These are phyloP conservation scores for Poterioochromonas sp. DNA, from an alignment of 352 stramenopile species.

Conservation along the genomic window DNA sequence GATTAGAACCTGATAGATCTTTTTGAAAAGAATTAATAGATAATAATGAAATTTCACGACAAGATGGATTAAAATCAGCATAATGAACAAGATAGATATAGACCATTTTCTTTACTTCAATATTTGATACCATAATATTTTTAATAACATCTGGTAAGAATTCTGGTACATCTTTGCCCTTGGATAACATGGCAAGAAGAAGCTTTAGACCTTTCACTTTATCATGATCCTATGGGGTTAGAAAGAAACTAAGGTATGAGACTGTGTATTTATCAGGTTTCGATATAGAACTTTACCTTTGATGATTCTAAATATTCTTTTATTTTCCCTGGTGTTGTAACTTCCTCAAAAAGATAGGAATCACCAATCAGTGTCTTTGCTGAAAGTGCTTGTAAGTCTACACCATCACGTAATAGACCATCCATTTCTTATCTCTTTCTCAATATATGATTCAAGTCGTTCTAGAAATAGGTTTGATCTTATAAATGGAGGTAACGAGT, in stretches of 20 bases:
- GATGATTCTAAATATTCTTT: constrained; percentile 51
- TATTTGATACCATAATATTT: constrained; percentile 62
- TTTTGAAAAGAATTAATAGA: constrained; percentile 98
- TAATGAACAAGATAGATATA: constrained; percentile 99
- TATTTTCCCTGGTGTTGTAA: constrained; percentile 66
- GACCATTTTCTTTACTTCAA: constrained; percentile 99
- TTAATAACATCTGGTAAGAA: constrained; percentile 94
- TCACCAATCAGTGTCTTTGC: constrained; percentile 57
- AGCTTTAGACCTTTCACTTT: constrained; percentile 96
- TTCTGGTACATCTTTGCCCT: constrained; percentile 83
- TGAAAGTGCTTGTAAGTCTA: constrained; percentile 3
- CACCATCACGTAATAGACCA: background rate
- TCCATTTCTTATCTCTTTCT: constrained; percentile 12
- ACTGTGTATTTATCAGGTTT: background rate
- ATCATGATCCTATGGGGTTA: constrained; percentile 78
- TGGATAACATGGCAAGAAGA: constrained; percentile 89
- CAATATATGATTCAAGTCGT: too few species aligned
- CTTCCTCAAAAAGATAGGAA: constrained; percentile 93
- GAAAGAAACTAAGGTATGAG: constrained; percentile 58
- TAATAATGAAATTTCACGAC: constrained; percentile 87
- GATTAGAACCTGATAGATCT: constrained; percentile 85
- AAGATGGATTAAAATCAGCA: constrained; percentile 83
- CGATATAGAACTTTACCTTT: constrained; percentile 43
- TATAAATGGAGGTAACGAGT: too few species aligned
- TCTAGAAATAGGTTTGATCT: too few species aligned